Evolutionary conservation across 345 rosid species (phyloP), one percentile per base, ranked within the genome.

Genomic region (Salix caprea): DNA sequence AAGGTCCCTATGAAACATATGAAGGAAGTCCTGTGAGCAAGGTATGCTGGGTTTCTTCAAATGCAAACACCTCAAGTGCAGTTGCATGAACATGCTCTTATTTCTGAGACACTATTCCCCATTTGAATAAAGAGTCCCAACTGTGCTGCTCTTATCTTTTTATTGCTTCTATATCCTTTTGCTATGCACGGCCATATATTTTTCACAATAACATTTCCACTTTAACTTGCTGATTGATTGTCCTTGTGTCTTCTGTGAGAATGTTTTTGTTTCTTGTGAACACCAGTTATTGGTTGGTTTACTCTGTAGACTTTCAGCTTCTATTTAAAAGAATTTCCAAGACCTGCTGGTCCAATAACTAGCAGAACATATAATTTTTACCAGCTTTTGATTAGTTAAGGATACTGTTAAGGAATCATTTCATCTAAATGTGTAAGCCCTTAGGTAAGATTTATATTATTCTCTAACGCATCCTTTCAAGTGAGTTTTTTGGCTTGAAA

Each of bases 11-110:
- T 74, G 94, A 88, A 83, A 91, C 97, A 1, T 95, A 89, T 77
- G 36, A 75, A 50, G 97, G 97, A 71, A 84, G 97, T 80, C 98
- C 98, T 18, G 92, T 94, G 79, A 94, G 98, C 87, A 92, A 94
- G 97, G 98, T 94, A 78, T 77, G 79, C 61, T 19, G 36, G 70
- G 46, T 61, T 68, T 13, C 39, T 71, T 69, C 60, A 36, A 69
- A 66, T 34, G 11, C 58, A 40, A 19, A 37, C 52, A 18, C 32
- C 56, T 34, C 12, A 24, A 72, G 68, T 37, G 28, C 48, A 14
- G 37, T 15, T 54, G 4, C 9, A 7, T 54, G 46, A 5, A 52
- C 28, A 23, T 39, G 44, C 2, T 42, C 14, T 37, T 66, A 5
- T 70, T 70, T 61, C n/a, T n/a, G 18, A 4, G 28, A 71, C 72